These are phyloP conservation scores for Sugiyamaella marilandica DNA, from an alignment of 805 yeast species.

Conservation along the genomic window DNA sequence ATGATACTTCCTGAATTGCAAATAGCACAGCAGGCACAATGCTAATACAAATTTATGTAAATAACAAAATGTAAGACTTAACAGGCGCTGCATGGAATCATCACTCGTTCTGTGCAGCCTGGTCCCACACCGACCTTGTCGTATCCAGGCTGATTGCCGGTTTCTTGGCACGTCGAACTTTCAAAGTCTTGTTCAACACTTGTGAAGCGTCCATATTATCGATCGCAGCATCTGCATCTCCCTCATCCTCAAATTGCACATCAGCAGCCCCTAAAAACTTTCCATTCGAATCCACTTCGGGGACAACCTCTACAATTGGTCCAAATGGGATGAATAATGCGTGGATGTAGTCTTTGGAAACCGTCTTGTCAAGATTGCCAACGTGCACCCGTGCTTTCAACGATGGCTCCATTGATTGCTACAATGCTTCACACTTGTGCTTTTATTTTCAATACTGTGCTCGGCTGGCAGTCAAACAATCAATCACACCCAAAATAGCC, in stretches of 20 bases:
- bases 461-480: too few relatives aligned
- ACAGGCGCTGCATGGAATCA: too few relatives aligned
- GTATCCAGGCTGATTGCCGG: slow-evolving; percentile 15
- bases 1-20: too few relatives aligned
- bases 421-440: too few relatives aligned
- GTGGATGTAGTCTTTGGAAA: slow-evolving; percentile 22
- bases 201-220: slow-evolving; percentile 31
- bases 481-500: too few relatives aligned
- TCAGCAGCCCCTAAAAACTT: slow-evolving; percentile 24
- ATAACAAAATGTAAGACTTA: too few relatives aligned
- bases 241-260: slow-evolving; percentile 25
- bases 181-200: slow-evolving; percentile 24
- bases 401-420: not conserved
- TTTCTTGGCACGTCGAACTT: slow-evolving; percentile 22
- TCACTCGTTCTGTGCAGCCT: slow-evolving; percentile 4
- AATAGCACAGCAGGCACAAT: too few relatives aligned
- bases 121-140: slow-evolving; percentile 20
- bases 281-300: slow-evolving; percentile 16
- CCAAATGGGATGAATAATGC: slow-evolving; percentile 31
- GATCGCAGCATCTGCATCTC: slow-evolving; percentile 33
- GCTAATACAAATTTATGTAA: too few relatives aligned
- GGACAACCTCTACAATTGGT: slow-evolving; percentile 25
- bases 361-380: slow-evolving; percentile 17
- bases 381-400: not conserved
- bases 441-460: too few relatives aligned